Conservation (phyloP, 2,329 filamentous ascomycete genomes). For the Magnaporthiopsis rhizophila region DNA sequence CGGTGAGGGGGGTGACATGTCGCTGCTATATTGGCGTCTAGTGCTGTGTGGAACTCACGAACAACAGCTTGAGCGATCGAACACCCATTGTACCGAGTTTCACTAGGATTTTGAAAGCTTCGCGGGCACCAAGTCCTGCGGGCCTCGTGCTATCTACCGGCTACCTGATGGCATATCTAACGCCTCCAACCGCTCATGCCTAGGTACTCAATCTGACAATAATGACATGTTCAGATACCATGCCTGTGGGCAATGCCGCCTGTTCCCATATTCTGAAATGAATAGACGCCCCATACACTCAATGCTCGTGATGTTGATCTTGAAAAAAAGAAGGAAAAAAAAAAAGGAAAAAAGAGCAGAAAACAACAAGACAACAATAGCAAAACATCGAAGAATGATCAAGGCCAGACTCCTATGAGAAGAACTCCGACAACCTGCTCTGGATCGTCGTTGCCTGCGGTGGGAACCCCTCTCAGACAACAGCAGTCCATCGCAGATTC, state of each 20-base stretch:
- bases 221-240: not conserved
- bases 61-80: no score
- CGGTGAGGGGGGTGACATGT: no score
- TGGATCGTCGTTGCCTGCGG: not conserved
- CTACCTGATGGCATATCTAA: not conserved
- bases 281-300: not conserved
- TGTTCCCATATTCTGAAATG: slow-evolving; percentile 1
- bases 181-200: not conserved
- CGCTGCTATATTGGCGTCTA: no score
- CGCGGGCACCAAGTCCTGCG: no score
- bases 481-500: not conserved
- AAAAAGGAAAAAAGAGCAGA: no score
- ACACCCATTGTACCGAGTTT: no score
- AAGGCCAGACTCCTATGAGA: not conserved
- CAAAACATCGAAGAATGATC: not conserved
- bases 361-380: not conserved
- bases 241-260: not conserved
- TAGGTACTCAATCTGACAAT: not conserved
- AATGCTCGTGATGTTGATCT: not conserved
- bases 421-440: not conserved
- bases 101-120: no score
- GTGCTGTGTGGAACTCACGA: no score
- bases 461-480: not conserved
- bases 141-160: not conserved
- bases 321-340: not conserved